Conservation (phyloP, 495 filamentous ascomycete genomes). For the Podospora conica region DNA sequence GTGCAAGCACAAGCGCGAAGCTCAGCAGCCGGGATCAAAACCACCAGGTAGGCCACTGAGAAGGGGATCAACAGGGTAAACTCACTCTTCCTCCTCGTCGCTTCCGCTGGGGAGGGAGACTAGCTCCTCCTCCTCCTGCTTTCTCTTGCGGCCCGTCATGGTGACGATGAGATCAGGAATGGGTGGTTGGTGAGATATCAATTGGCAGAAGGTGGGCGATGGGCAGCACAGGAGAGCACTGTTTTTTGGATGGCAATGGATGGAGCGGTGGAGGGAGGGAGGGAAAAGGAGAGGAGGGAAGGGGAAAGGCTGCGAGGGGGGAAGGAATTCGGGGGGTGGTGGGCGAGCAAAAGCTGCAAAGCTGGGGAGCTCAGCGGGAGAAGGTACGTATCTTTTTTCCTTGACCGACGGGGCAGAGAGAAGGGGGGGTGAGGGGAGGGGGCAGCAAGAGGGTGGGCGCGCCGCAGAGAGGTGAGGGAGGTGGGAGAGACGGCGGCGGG, state of each 20-base stretch:
- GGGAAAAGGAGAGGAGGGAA: slow-evolving; percentile 22
- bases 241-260: slow-evolving; percentile 17
- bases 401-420: neutral
- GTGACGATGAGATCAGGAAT: slow-evolving; percentile 13
- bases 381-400: slow-evolving; percentile 26
- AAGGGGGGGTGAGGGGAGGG: slow-evolving; percentile 26
- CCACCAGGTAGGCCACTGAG: slow-evolving; percentile 10
- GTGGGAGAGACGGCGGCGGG: slow-evolving; percentile 13
- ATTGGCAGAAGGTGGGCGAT: slow-evolving; percentile 20
- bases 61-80: slow-evolving; percentile 11
- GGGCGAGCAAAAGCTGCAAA: slow-evolving; percentile 28
- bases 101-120: slow-evolving; percentile 46
- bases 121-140: slow-evolving; percentile 49
- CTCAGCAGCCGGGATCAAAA: slow-evolving; percentile 6
- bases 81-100: slow-evolving; percentile 51
- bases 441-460: slow-evolving; percentile 15
- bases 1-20: slow-evolving; percentile 28
- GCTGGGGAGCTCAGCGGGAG: slow-evolving; percentile 17
- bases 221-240: slow-evolving; percentile 14
- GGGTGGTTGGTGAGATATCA: slow-evolving; percentile 3
- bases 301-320: slow-evolving; percentile 27
- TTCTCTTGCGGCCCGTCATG: slow-evolving; percentile 45
- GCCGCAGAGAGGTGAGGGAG: slow-evolving; percentile 12
- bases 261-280: slow-evolving; percentile 14
- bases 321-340: slow-evolving; percentile 31